Conservation (phyloP, 331 rosid species). For the Rhamnella rubrinervis region DNA sequence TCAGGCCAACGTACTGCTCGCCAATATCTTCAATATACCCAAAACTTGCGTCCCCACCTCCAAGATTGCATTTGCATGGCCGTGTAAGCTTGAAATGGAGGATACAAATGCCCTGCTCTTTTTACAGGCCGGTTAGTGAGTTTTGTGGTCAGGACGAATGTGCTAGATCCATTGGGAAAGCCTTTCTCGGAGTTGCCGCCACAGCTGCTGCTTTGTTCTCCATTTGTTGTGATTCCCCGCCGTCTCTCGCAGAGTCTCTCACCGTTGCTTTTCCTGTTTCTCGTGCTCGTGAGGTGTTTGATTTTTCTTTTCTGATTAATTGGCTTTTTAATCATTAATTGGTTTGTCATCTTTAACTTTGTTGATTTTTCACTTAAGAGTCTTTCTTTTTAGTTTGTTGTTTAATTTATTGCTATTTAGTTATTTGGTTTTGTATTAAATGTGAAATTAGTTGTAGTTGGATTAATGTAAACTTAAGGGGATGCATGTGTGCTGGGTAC, state of each 20-base stretch:
- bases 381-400: too few relatives aligned
- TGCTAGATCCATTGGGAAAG: slow-evolving; percentile 40
- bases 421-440: background rate
- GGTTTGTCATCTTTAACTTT: too few relatives aligned
- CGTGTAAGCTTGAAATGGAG: slow-evolving; percentile 32
- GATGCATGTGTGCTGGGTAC: background rate
- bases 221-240: slow-evolving; percentile 42
- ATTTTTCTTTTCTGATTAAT: background rate
- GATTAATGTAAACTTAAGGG: background rate
- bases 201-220: slow-evolving; percentile 53
- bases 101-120: slow-evolving; percentile 11
- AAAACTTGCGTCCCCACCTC: slow-evolving; percentile 23
- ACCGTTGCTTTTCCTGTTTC: slow-evolving; percentile 95
- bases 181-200: slow-evolving; percentile 60
- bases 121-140: slow-evolving; percentile 5
- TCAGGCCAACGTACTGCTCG: slow-evolving; percentile 23
- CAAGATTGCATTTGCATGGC: slow-evolving; percentile 22
- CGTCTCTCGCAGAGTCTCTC: slow-evolving; percentile 79
- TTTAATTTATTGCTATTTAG: background rate
- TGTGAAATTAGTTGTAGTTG: background rate
- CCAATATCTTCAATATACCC: slow-evolving; percentile 22
- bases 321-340: background rate
- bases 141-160: slow-evolving; percentile 19
- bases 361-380: too few relatives aligned
- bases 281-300: slow-evolving; percentile 75